phyloP scores from a whole-genome alignment of 2,329 filamentous ascomycete genomes.

The Thielaviopsis populi region DNA sequence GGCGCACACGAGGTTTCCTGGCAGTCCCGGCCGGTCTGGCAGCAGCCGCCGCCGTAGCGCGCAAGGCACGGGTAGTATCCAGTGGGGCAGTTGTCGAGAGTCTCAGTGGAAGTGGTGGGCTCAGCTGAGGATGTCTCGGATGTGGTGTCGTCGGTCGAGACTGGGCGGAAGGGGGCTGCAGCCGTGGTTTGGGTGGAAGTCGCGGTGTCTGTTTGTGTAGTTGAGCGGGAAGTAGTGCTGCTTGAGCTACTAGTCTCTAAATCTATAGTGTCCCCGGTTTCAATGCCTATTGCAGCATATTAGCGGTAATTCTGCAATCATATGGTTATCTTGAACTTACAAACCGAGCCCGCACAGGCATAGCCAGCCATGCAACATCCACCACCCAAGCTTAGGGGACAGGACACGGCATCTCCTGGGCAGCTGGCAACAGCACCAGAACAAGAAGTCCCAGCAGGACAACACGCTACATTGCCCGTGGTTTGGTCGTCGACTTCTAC shows the following conservation, averaged over 20 bases:
- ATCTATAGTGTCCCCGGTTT: constrained; percentile 16
- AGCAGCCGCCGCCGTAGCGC: constrained; percentile 70
- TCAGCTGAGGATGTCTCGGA: constrained; percentile 24
- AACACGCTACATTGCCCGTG: constrained; percentile 59
- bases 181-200: constrained; percentile 27
- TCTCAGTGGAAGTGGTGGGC: constrained; percentile 25
- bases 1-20: constrained; percentile 63
- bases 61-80: constrained; percentile 88
- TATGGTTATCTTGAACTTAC: constrained; percentile 32
- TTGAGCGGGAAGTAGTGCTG: constrained; percentile 16
- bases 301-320: background rate
- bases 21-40: constrained; percentile 75
- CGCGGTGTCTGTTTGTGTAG: constrained; percentile 26
- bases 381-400: constrained; percentile 49
- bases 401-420: constrained; percentile 45
- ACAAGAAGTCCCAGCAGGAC: constrained; percentile 49
- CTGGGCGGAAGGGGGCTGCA: constrained; percentile 17
- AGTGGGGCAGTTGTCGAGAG: constrained; percentile 49
- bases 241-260: constrained; percentile 24
- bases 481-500: constrained; percentile 46
- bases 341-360: constrained; percentile 53
- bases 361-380: constrained; percentile 65
- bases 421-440: constrained; percentile 49
- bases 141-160: constrained; percentile 23
- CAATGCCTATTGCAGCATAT: constrained; percentile 8